Evolutionary conservation across 2,329 filamentous ascomycete genomes (phyloP).

Genomic region (Aureobasidium vineae): DNA sequence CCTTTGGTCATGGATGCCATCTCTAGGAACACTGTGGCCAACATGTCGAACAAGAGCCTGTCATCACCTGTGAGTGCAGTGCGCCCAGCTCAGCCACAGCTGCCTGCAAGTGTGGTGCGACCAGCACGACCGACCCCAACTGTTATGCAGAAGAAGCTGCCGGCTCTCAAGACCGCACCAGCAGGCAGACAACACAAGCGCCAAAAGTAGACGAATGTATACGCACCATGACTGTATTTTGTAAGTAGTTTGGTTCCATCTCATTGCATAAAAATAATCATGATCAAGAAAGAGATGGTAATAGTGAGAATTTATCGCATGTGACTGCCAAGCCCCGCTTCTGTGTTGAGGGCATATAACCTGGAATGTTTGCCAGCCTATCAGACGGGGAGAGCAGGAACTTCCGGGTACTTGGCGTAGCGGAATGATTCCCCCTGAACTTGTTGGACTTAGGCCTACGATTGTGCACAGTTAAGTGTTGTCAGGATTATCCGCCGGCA

Average conservation of each 20-base stretch:
- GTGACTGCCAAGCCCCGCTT: background rate
- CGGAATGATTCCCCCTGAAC: background rate
- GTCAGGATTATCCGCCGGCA: background rate
- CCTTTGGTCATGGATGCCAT: slow-evolving; percentile 9
- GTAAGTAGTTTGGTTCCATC: slow-evolving; percentile 13
- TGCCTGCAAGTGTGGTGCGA: background rate
- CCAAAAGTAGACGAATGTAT: background rate
- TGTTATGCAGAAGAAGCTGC: background rate
- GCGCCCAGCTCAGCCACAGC: background rate
- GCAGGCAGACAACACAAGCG: background rate
- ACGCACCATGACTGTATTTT: background rate
- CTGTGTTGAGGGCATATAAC: background rate
- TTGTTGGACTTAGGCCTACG: background rate
- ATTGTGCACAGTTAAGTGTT: background rate
- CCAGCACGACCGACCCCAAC: background rate
- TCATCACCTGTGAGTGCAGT: background rate
- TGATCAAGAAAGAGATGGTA: background rate
- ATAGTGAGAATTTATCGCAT: background rate
- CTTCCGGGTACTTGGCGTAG: background rate
- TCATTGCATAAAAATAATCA: background rate
- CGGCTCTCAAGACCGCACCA: background rate
- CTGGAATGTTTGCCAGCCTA: background rate
- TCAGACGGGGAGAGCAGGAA: background rate
- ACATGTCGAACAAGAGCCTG: background rate
- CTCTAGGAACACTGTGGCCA: slow-evolving; percentile 4